Evolutionary conservation across 768 basidiomycete genomes (phyloP).

Genomic region (Tylopilus balloui): DNA sequence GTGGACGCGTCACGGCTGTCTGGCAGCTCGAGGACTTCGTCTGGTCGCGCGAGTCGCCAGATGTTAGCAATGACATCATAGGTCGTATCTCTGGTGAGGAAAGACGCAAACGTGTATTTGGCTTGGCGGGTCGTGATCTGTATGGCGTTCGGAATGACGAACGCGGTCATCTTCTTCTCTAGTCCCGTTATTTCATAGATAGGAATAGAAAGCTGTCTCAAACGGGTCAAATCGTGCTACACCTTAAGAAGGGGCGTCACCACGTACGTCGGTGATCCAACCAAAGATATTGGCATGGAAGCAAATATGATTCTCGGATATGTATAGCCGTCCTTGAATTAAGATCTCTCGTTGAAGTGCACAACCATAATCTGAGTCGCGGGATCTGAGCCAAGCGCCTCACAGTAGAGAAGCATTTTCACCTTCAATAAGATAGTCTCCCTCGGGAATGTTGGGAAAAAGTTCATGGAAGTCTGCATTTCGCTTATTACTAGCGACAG

Average conservation of each 20-base stretch:
- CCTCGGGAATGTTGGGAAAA: constrained; percentile 85
- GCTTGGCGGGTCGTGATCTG: constrained; percentile 76
- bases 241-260: neutral
- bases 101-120: constrained; percentile 94
- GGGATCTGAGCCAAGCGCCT: neutral
- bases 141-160: constrained; percentile 96
- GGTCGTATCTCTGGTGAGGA: constrained; percentile 93
- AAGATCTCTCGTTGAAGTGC: constrained; percentile 95
- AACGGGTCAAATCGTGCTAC: constrained; percentile 8
- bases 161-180: constrained; percentile 97
- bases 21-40: constrained; percentile 34
- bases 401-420: constrained; percentile 24
- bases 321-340: constrained; percentile 92
- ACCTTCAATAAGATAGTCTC: constrained; percentile 98
- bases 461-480: constrained; percentile 96
- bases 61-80: constrained; percentile 95
- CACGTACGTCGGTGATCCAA: constrained; percentile 94
- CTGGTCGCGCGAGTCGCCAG: constrained; percentile 87
- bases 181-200: constrained; percentile 82
- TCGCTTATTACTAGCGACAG: constrained; percentile 90
- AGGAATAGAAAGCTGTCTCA: constrained; percentile 71
- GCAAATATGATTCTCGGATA: constrained; percentile 98
- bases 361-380: constrained; percentile 84
- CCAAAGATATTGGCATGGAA: constrained; percentile 99
- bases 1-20: constrained; percentile 16